Base-by-base conservation (phyloP, 371 early-diverging fungal genomes). In the Thermomucor indicae-seudaticae region DNA sequence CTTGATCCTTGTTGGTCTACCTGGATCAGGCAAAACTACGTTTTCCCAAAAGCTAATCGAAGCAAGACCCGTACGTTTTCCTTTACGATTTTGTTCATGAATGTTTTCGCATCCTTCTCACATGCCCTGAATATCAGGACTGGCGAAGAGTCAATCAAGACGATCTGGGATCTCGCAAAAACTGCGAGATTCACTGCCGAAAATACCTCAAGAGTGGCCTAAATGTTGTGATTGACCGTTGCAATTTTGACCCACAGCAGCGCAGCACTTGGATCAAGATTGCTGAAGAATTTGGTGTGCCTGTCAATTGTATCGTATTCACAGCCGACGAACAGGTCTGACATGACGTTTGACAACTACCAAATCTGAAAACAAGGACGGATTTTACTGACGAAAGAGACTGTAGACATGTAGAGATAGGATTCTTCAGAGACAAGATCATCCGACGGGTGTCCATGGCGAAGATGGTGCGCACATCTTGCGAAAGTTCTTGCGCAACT, bases 381-480 rank as follows among this genome's bases (percentile, higher is more conserved):
- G 20, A 23, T 34, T 30, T 35, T 34, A 44, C 6, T 35, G 12
- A 44, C 16, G 24, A 12, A 25, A n/a, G 24, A 25, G 29, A 28
- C 6, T 29, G 25, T 65, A 77, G 60, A 66, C 70, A 55, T 86
- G 86, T 65, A 68, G 73, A 55, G 63, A 72, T 34, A 80, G 90
- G 6, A 83, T 88, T 16, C 51, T 68, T 24, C 60, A 58, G 10
- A 73, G 90, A 22, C 46, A 54, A 49, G 67, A 83, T n/a, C 90
- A 90, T 61, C 85, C 87, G 24, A 86, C 88, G 3, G 83, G 84
- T 28, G 88, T 90, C n/a, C 67, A 68, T 16, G 89, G 90, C 20
- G 47, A 65, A 23, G 57, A 74, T 30, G 88, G 89, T 4, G 66
- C 81, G 2, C 60, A 73, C 42, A 74, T 90, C 24, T 70, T 88